Conservation (phyloP, 305 asterid species). For the Fraxinus ornus region DNA sequence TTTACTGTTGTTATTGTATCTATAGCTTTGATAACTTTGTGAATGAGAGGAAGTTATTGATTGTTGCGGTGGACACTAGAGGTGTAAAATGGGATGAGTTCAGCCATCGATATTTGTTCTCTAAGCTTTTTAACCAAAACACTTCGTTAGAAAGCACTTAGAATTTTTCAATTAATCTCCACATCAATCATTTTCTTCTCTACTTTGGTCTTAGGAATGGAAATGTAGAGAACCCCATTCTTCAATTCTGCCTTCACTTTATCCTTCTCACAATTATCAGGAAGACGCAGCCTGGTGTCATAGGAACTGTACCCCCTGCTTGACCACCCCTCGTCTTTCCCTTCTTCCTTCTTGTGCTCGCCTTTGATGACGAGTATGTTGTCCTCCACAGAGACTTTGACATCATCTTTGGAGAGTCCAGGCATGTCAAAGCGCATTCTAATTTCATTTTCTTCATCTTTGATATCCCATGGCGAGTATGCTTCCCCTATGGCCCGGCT, state of each 20-base stretch:
- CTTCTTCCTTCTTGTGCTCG: conserved; percentile 33
- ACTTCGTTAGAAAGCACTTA: background rate
- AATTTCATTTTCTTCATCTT: conserved; percentile 59
- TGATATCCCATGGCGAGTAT: conserved; percentile 62
- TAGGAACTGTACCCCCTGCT: conserved; percentile 41
- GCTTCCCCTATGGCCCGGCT: background rate
- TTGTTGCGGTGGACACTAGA: background rate
- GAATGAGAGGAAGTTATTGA: background rate
- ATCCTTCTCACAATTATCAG: conserved; percentile 47
- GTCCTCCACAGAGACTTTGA: conserved; percentile 60
- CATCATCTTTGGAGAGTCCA: conserved; percentile 61
- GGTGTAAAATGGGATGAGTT: background rate
- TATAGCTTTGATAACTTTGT: background rate
- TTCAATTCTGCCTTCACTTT: conserved; percentile 67
- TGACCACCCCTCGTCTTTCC: conserved; percentile 33
- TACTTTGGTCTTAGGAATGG: conserved; percentile 49
- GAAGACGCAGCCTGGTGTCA: conserved; percentile 53
- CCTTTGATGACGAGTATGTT: conserved; percentile 58
- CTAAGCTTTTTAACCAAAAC: background rate
- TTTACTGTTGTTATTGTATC: background rate
- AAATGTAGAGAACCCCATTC: conserved; percentile 59
- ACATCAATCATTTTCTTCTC: conserved; percentile 61
- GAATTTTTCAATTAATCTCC: conserved; percentile 32
- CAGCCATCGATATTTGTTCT: background rate
- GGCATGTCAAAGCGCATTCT: conserved; percentile 81